Percentiles rank a stretch among this genome's conserved stretches.
phyloP scores from a whole-genome alignment of 2,329 filamentous ascomycete species.

The Boeremia lycopersici region DNA sequence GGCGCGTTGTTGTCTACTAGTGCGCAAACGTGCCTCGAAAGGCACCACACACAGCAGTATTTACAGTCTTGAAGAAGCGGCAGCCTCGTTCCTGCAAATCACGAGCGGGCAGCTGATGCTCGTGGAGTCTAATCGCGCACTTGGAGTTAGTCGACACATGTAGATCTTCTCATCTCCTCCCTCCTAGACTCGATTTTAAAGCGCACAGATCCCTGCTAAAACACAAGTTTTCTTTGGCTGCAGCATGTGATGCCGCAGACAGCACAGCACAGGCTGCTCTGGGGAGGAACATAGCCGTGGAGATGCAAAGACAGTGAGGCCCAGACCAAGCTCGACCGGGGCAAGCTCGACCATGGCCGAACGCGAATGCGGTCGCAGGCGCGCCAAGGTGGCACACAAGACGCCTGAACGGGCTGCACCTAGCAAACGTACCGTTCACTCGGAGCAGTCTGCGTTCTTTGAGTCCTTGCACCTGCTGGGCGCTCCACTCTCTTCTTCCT shows the following conservation, averaged over 20 bases:
- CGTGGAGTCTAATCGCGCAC: constrained; percentile 5
- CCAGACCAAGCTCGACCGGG: constrained; percentile 4
- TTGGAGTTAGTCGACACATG: constrained; percentile 4
- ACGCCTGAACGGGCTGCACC: constrained; percentile 17
- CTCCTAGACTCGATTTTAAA: neutral
- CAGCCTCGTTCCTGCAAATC: neutral
- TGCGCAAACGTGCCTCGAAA: too few relatives aligned
- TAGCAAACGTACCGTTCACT: constrained; percentile 26
- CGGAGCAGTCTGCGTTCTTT: constrained; percentile 26
- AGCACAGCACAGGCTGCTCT: neutral
- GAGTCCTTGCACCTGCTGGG: constrained; percentile 23
- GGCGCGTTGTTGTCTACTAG: constrained; percentile 6
- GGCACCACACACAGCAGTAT: neutral
- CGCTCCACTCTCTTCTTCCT: constrained; percentile 21
- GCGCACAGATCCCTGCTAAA: neutral
- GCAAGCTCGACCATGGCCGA: constrained; percentile 16
- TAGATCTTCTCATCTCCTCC: constrained; percentile 12
- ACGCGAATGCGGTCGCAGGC: constrained; percentile 20
- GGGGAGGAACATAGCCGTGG: neutral
- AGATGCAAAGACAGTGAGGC: neutral
- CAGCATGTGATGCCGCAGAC: neutral
- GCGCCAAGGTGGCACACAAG: constrained; percentile 24
- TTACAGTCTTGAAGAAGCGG: neutral
- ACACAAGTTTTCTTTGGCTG: neutral
- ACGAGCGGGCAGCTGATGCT: constrained; percentile 2